Base-by-base conservation (phyloP, 2,329 filamentous ascomycete genomes). In the Mollisia scopiformis region DNA sequence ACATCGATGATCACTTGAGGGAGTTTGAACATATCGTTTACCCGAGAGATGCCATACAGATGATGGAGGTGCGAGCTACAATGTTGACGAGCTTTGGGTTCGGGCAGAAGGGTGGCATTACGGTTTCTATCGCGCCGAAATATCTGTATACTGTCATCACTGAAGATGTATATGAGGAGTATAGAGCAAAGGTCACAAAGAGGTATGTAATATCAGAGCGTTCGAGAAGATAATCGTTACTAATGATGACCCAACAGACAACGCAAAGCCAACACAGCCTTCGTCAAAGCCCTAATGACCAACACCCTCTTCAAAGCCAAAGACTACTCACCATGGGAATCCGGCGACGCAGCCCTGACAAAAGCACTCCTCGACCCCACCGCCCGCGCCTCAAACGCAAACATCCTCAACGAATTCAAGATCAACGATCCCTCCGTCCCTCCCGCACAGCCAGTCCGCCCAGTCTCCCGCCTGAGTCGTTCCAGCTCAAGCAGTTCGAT, bases 71-170 rank as follows among this genome's bases (percentile, higher is more conserved):
- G 62, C 84, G 98, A 82, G 94, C 94, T 8, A 97, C 98, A 84
- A 96, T 92, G 1, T 91, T 98, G 65, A 98, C 94, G 5, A 97
- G 93, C 0, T 98, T 98, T 76, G 94, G 94, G 76, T 98, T 98
- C 82, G 94, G 94, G 67, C 94, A 98, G 79, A 98, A 98, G 86
- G 94, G 94, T 72, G 91, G 93, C 13, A 94, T 98, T 77, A 93
- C 89, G 30, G 94, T 98, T 72, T 93, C 93, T 81, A 88, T 98
- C 52, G 93, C 97, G 77, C 92, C 95, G 73, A 93, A 90, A 79
- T 98, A 97, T 77, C 86, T 98, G 59, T 97, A 88, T 70, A 94
- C 94, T 52, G 88, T 91, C 13, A 88, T 98, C 46, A 93, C 97
- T 72, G 84, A 92, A 78, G 80, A 87, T 50, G 88, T 90, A 54